Evolutionary conservation across 805 yeast species (phyloP).

Genomic region (Ogataea salicorniae): DNA sequence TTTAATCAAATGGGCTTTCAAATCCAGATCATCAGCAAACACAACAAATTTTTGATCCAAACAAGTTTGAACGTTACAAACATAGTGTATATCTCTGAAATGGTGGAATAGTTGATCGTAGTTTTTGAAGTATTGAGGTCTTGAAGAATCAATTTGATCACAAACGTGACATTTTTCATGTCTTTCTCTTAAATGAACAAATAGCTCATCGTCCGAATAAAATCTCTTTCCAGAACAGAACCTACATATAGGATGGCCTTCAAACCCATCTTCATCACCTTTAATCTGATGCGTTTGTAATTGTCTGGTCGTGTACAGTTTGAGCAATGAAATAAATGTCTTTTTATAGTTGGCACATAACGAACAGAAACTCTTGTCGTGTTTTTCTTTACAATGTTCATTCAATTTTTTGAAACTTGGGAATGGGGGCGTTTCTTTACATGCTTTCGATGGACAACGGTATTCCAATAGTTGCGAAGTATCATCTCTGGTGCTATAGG

Average conservation of each 20-base stretch:
- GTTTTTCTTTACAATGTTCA: constrained; percentile 61
- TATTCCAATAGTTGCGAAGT: constrained; percentile 49
- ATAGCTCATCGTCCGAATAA: constrained; percentile 84
- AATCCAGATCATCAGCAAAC: constrained; percentile 77
- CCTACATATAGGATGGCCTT: constrained; percentile 85
- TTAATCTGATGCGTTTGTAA: constrained; percentile 62
- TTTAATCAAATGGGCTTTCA: constrained; percentile 80
- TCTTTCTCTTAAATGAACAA: constrained; percentile 69
- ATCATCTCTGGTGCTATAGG: constrained; percentile 38
- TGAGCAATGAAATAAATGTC: constrained; percentile 69
- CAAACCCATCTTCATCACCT: constrained; percentile 77
- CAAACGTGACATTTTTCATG: constrained; percentile 93
- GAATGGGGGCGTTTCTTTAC: constrained; percentile 29
- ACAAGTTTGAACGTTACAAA: constrained; percentile 73
- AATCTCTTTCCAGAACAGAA: constrained; percentile 72
- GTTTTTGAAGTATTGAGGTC: constrained; percentile 72
- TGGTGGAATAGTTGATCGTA: constrained; percentile 73
- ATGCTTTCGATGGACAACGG: constrained; percentile 44
- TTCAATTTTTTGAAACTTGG: constrained; percentile 51
- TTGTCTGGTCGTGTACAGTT: constrained; percentile 53
- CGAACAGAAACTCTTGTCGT: constrained; percentile 61
- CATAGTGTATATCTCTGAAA: constrained; percentile 67
- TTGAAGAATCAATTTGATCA: constrained; percentile 55
- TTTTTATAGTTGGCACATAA: constrained; percentile 75
- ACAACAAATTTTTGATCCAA: constrained; percentile 89